A percentile compares a stretch with the other conserved stretches of the same genome.
Conservation (phyloP, 768 basidiomycete species). For the Serendipita vermifera region DNA sequence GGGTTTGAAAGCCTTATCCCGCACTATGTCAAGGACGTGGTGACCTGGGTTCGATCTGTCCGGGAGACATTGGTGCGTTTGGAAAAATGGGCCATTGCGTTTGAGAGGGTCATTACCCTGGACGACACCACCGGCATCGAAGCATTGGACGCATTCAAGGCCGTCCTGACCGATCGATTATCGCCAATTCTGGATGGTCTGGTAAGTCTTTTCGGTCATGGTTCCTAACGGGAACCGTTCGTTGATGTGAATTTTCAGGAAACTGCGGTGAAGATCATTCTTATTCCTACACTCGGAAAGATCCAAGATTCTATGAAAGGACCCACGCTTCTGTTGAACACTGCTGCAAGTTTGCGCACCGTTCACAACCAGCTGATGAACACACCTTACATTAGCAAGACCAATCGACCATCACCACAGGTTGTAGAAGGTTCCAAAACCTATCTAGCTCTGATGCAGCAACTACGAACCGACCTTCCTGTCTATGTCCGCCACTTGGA, state of each 20-base stretch:
- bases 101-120: conserved; percentile 34
- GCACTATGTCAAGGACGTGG: conserved; percentile 45
- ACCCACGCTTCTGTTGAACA: conserved; percentile 5
- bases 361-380: conserved; percentile 58
- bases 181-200: conserved; percentile 40
- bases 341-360: conserved; percentile 43
- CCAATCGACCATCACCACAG: conserved; percentile 45
- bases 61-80: conserved; percentile 37
- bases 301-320: conserved; percentile 54
- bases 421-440: conserved; percentile 62
- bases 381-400: conserved; percentile 46
- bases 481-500: conserved; percentile 45
- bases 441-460: conserved; percentile 62
- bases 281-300: conserved; percentile 22
- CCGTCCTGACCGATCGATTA: conserved; percentile 42
- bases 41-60: conserved; percentile 49
- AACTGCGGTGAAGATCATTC: conserved; percentile 1
- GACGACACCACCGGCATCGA: conserved; percentile 22
- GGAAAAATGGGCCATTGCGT: conserved; percentile 48
- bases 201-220: conserved; percentile 37
- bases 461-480: conserved; percentile 61
- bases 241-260: conserved; percentile 15
- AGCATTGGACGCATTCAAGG: conserved; percentile 36
- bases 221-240: conserved; percentile 48
- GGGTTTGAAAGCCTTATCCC: conserved; percentile 44